phyloP scores from a whole-genome alignment of 2,329 filamentous ascomycete species.

The Acarospora socialis region DNA sequence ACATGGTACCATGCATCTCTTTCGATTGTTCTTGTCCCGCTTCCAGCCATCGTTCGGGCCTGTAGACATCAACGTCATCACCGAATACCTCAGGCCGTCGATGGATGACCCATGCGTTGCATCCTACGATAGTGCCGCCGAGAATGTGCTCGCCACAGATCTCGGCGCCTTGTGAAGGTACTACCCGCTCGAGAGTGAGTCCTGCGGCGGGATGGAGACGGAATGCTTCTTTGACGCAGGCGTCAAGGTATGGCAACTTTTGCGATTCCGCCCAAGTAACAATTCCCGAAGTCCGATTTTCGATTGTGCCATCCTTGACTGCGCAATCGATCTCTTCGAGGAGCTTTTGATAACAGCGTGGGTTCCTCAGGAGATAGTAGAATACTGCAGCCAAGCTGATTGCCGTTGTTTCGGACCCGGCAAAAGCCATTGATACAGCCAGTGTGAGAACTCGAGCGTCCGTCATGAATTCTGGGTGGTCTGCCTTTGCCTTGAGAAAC shows the following conservation, averaged over 20 bases:
- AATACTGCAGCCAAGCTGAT: slow-evolving; percentile 46
- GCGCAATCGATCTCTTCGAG: slow-evolving; percentile 49
- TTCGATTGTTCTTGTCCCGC: slow-evolving; percentile 25
- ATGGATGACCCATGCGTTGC: slow-evolving; percentile 62
- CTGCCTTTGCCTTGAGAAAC: slow-evolving; percentile 53
- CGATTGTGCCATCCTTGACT: slow-evolving; percentile 34
- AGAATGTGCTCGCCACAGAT: slow-evolving; percentile 49
- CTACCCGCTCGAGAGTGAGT: slow-evolving; percentile 57
- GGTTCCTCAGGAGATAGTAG: slow-evolving; percentile 57
- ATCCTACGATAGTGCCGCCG: slow-evolving; percentile 60
- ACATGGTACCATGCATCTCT: slow-evolving; percentile 39
- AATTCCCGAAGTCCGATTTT: slow-evolving; percentile 34
- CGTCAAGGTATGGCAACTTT: slow-evolving; percentile 60
- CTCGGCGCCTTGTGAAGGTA: slow-evolving; percentile 48
- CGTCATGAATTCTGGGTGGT: slow-evolving; percentile 57
- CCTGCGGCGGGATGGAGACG: slow-evolving; percentile 61
- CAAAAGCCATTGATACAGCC: slow-evolving; percentile 56
- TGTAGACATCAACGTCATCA: slow-evolving; percentile 47
- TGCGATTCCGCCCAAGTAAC: slow-evolving; percentile 58
- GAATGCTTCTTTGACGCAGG: slow-evolving; percentile 65
- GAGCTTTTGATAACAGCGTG: slow-evolving; percentile 39
- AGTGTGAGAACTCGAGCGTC: slow-evolving; percentile 55
- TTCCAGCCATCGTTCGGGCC: slow-evolving; percentile 49
- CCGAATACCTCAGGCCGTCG: slow-evolving; percentile 54
- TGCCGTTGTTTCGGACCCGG: slow-evolving; percentile 66